Evolutionary conservation across 306 rosid species (phyloP).

Genomic region (Cajanus cajan): DNA sequence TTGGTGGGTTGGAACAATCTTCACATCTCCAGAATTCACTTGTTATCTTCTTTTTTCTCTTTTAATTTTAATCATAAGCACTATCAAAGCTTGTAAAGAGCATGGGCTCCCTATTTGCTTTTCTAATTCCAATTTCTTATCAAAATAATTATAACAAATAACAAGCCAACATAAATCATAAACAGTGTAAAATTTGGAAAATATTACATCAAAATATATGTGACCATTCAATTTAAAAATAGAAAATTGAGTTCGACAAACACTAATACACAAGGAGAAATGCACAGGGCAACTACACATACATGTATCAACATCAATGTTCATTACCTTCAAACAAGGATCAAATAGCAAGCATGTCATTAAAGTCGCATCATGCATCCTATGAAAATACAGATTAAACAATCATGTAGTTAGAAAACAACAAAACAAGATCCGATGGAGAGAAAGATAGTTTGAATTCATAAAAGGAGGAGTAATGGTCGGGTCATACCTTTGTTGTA

Average conservation of each 20-base stretch:
- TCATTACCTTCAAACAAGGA: constrained; percentile 81
- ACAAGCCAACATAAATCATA: not conserved
- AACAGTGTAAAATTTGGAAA: not conserved
- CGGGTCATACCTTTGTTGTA: constrained; percentile 66
- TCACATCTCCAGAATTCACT: no score
- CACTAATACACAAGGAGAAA: not conserved
- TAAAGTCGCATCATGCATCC: constrained; percentile 86
- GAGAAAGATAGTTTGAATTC: constrained; percentile 19
- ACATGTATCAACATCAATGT: constrained; percentile 17
- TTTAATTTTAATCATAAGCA: no score
- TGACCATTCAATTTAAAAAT: constrained; percentile 1
- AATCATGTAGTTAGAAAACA: constrained; percentile 23
- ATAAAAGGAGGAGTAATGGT: constrained; percentile 4
- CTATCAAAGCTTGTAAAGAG: no score
- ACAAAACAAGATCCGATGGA: constrained; percentile 10
- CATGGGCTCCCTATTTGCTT: not conserved
- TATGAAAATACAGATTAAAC: constrained; percentile 34
- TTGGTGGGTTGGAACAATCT: no score
- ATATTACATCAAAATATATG: not conserved
- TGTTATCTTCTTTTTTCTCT: no score
- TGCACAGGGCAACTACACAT: constrained; percentile 1
- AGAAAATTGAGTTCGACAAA: not conserved
- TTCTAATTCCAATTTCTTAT: not conserved
- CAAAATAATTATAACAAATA: not conserved
- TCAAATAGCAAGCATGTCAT: constrained; percentile 89